Evolutionary conservation across 2,329 filamentous ascomycete genomes (phyloP).

Genomic region (Tolypocladium sp.): DNA sequence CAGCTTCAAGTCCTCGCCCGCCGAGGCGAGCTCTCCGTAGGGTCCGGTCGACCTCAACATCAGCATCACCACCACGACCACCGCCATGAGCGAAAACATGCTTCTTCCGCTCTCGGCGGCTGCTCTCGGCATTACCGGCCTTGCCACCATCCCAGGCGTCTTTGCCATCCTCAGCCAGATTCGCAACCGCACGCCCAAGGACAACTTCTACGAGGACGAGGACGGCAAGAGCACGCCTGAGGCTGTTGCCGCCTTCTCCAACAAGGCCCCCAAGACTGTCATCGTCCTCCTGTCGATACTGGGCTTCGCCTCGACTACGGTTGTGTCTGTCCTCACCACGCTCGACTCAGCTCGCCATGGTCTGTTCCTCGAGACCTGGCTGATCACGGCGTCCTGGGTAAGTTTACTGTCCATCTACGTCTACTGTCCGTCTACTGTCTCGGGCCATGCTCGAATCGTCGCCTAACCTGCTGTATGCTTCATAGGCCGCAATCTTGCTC

Average conservation of each 20-base stretch:
- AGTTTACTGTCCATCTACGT: constrained; percentile 26
- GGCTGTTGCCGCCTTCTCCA: constrained; percentile 53
- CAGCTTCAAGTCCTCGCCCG: neutral
- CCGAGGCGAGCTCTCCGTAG: neutral
- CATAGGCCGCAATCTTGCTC: constrained; percentile 39
- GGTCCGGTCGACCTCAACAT: neutral
- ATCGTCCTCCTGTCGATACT: constrained; percentile 43
- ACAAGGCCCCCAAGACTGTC: constrained; percentile 44
- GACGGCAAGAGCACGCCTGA: constrained; percentile 62
- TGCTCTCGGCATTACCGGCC: constrained; percentile 22
- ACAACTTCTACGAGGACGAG: constrained; percentile 54
- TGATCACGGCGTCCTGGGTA: constrained; percentile 55
- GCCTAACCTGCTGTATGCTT: neutral
- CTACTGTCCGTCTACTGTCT: neutral
- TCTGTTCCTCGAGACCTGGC: constrained; percentile 47
- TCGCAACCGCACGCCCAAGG: constrained; percentile 24
- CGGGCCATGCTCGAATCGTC: neutral
- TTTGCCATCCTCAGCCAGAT: constrained; percentile 23
- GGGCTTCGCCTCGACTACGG: constrained; percentile 47
- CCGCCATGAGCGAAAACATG: constrained; percentile 3
- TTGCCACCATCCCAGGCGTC: constrained; percentile 28
- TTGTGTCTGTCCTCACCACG: constrained; percentile 44
- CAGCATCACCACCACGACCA: neutral
- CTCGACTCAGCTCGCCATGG: constrained; percentile 23
- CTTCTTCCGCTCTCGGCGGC: constrained; percentile 19